phyloP scores from a whole-genome alignment of 805 yeast species.

The Wickerhamiella lipophila region DNA sequence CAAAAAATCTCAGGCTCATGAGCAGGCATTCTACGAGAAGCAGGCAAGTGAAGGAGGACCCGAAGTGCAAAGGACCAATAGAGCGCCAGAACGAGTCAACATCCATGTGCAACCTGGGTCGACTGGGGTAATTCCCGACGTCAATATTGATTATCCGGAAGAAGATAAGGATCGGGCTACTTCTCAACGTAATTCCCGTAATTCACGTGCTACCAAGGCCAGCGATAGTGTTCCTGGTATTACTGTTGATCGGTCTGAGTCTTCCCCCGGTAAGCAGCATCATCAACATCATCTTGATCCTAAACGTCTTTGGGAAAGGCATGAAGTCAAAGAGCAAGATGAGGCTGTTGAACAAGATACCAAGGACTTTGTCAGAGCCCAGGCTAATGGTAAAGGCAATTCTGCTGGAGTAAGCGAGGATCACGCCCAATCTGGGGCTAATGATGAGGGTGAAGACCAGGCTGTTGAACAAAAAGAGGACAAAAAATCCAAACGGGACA shows the following conservation, averaged over 20 bases:
- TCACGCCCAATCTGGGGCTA: too few relatives aligned
- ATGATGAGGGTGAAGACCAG: too few relatives aligned
- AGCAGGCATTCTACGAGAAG: constrained; percentile 28
- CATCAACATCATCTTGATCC: not conserved
- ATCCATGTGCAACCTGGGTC: constrained; percentile 12
- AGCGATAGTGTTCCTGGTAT: not conserved
- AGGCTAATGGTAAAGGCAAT: not conserved
- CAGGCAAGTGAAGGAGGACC: constrained; percentile 49
- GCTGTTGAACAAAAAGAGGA: too few relatives aligned
- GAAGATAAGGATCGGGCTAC: not conserved
- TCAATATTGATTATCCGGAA: not conserved
- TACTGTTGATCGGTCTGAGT: not conserved
- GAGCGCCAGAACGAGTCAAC: constrained; percentile 22
- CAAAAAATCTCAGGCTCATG: constrained; percentile 43
- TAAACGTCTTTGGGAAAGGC: not conserved
- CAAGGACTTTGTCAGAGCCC: not conserved
- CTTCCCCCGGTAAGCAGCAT: not conserved
- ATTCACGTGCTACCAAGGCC: constrained; percentile 4
- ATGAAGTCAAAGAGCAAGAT: not conserved
- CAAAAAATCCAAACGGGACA: too few relatives aligned
- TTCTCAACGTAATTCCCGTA: not conserved
- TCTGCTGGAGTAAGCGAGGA: too few relatives aligned
- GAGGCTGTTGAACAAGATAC: not conserved
- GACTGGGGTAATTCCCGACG: not conserved
- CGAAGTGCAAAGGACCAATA: constrained; percentile 18